Evolutionary conservation across 768 basidiomycete genomes (phyloP).

Genomic region (Serendipita sp.): DNA sequence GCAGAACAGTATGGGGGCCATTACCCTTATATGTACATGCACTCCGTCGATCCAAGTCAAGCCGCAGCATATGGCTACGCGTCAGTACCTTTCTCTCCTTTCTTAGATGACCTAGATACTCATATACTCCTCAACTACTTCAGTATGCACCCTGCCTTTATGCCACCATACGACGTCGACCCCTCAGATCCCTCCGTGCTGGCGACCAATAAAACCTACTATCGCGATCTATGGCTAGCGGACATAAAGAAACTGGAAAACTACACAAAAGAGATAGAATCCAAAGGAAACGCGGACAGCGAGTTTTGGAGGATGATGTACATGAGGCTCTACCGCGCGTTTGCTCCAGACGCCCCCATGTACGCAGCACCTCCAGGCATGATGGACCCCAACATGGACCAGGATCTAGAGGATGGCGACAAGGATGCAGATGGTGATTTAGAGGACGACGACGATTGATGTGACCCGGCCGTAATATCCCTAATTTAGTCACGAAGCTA

Average conservation of each 20-base stretch:
- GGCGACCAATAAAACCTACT: background rate
- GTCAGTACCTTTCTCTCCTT: background rate
- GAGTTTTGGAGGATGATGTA: conserved; percentile 6
- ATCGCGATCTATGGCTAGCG: background rate
- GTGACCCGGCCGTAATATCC: background rate
- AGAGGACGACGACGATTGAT: background rate
- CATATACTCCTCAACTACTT: background rate
- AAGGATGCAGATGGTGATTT: background rate
- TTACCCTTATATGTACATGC: background rate
- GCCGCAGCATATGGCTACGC: background rate
- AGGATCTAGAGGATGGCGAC: background rate
- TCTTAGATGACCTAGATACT: background rate
- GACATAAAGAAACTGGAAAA: background rate
- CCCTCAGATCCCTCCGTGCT: background rate
- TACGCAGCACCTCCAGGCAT: background rate
- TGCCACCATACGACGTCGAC: background rate
- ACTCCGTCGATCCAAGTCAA: background rate
- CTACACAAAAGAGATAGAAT: background rate
- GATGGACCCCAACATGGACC: background rate
- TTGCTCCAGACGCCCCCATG: conserved; percentile 6
- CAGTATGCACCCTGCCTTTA: background rate
- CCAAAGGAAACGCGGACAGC: background rate
- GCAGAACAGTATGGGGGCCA: conserved; percentile 3
- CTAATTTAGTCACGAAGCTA: no score
- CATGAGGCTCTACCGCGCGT: background rate